Evolutionary conservation across 768 basidiomycete genomes (phyloP), one percentile per base, ranked within the genome.

Genomic region (Lanmaoa pseudosensibilis): DNA sequence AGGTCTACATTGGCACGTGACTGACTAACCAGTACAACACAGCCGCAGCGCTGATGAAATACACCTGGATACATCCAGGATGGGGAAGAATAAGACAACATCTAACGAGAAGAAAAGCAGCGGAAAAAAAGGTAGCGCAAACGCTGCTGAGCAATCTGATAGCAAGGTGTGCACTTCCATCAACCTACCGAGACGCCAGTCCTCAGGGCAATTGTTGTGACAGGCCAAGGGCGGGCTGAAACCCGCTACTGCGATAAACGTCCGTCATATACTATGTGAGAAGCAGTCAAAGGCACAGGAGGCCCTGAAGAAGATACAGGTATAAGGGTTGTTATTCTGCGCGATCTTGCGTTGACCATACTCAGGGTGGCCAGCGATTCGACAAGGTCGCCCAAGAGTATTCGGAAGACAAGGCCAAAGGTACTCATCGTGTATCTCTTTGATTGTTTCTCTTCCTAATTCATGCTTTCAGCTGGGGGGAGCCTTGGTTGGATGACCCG

Each of bases 381-480:
- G 88, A 92, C 73, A 94, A 92, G 71, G 88, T 92, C 34, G 92
- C 92, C 6, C 87, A 92, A 66, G 92, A 92, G 65, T 93, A 90
- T 62, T 93, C 92, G 1, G 91, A 92, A 70, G 92, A 94, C 74
- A 94, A 94, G 68, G 92, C 92, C 7, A 94, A 92, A 80, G 82
- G 91, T 88, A 8, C 13, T 25, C 45, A 36, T 40, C 39, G 18
- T 7, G 21, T 37, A 11, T 52, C 4, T n/a, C 32, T n/a, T 52
- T 41, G 10, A 30, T 55, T 10, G 32, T 48, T 54, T 44, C 27
- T 50, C 45, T 36, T 40, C 41, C 46, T 54, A 11, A 63, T 38
- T 41, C 32, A 1, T 11, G 40, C 38, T 46, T 51, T 15, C 63
- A 92, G 92, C 85, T 67, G 92, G 92, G 33, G 92, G 92, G 33